Conservation (phyloP, 129 eudicot species). For the Silybum marianum region DNA sequence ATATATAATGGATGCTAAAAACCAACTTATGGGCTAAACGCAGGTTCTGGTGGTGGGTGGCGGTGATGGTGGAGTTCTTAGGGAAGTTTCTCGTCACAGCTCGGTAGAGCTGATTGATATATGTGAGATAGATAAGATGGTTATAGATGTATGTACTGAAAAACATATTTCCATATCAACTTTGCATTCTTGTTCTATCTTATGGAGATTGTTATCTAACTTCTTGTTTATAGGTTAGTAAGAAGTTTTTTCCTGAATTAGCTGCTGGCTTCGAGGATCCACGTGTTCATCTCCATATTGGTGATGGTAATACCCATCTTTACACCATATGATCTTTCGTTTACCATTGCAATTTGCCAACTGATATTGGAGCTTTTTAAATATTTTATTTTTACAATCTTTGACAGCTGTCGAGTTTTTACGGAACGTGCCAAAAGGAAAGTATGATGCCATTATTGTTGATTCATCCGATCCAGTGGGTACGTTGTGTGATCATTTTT, state of each 20-base stretch:
- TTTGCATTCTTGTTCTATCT: slow-evolving; percentile 1
- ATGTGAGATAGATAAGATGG: slow-evolving; percentile 97
- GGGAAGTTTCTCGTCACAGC: slow-evolving; percentile 88
- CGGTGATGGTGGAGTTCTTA: slow-evolving; percentile 98
- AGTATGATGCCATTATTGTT: slow-evolving; percentile 87
- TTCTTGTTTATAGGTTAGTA: slow-evolving; percentile 61
- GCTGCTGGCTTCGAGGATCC: slow-evolving; percentile 94
- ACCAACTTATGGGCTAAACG: slow-evolving; percentile 18
- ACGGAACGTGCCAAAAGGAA: slow-evolving; percentile 60
- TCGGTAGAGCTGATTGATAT: slow-evolving; percentile 86
- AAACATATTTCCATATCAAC: background rate
- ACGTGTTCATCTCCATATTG: slow-evolving; percentile 85
- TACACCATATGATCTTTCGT: background rate
- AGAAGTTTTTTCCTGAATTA: slow-evolving; percentile 78
- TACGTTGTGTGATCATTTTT: slow-evolving; percentile 36
- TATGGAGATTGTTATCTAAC: slow-evolving; percentile 1
- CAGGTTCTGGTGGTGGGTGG: slow-evolving; percentile 98
- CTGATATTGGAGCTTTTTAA: background rate
- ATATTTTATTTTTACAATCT: background rate
- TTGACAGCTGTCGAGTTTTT: slow-evolving; percentile 72
- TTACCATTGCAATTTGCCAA: background rate
- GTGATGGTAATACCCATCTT: slow-evolving; percentile 65
- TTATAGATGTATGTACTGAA: slow-evolving; percentile 82
- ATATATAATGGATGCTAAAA: background rate
- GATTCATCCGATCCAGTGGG: slow-evolving; percentile 99